phyloP scores from a whole-genome alignment of 1,139 yeast genomes.

The Pichia norvegensis region DNA sequence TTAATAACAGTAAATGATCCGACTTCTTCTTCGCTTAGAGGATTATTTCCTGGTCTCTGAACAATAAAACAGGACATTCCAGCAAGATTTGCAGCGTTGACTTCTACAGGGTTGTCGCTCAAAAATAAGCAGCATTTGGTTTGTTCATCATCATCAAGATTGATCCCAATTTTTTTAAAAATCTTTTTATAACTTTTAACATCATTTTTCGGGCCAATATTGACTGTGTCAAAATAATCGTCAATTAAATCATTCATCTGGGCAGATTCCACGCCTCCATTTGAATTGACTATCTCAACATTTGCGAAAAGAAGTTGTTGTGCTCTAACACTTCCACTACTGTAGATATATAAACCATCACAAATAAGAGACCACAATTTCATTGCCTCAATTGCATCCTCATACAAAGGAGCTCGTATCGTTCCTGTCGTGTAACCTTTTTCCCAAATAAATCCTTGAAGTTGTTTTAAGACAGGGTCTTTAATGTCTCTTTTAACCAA shows the following conservation, averaged over 20 bases:
- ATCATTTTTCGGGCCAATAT: conserved; percentile 68
- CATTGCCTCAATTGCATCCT: conserved; percentile 62
- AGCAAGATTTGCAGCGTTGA: conserved; percentile 62
- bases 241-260: conserved; percentile 49
- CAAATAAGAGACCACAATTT: conserved; percentile 28
- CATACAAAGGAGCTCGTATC: conserved; percentile 67
- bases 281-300: conserved; percentile 32
- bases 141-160: conserved; percentile 4
- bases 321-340: conserved; percentile 87
- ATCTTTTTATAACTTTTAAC: conserved; percentile 52
- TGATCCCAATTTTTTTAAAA: conserved; percentile 35
- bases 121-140: conserved; percentile 45
- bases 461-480: conserved; percentile 64
- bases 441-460: conserved; percentile 84
- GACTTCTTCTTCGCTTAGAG: conserved; percentile 34
- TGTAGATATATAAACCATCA: conserved; percentile 56
- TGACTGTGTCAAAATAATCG: conserved; percentile 80
- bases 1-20: conserved; percentile 22
- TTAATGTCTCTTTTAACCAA: conserved; percentile 66
- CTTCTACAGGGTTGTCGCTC: conserved; percentile 66
- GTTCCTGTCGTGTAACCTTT: conserved; percentile 69
- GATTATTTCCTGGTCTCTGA: conserved; percentile 69
- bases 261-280: conserved; percentile 21
- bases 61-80: conserved; percentile 58
- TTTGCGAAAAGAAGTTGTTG: conserved; percentile 70